phyloP scores from a whole-genome alignment of 805 yeast species.

The Kodamaea leandrae region DNA sequence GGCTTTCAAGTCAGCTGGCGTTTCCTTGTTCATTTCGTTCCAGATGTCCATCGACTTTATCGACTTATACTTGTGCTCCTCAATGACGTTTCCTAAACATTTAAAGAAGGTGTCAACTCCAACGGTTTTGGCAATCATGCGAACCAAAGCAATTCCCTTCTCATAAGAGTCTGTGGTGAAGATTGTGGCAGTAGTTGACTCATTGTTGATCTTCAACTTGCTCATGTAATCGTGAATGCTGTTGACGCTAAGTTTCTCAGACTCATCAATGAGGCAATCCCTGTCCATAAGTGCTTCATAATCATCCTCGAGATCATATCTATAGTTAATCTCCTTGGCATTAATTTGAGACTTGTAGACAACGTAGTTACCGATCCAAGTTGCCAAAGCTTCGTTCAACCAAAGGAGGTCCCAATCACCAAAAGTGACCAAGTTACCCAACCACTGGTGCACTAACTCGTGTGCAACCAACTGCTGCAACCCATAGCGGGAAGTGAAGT shows the following conservation, averaged over 20 bases:
- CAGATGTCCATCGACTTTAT: constrained; percentile 55
- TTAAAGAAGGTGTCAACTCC: constrained; percentile 28
- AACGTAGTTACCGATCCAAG: constrained; percentile 59
- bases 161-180: constrained; percentile 53
- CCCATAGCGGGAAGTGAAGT: constrained; percentile 21
- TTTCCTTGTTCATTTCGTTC: constrained; percentile 24
- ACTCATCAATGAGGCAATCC: constrained; percentile 29
- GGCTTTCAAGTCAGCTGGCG: constrained; percentile 43
- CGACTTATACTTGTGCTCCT: constrained; percentile 28
- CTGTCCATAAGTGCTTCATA: constrained; percentile 33
- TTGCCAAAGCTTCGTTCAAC: constrained; percentile 79
- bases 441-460: constrained; percentile 78
- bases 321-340: constrained; percentile 7
- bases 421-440: constrained; percentile 67
- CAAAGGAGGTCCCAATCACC: constrained; percentile 68
- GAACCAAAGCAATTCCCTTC: constrained; percentile 55
- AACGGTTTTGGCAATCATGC: constrained; percentile 50
- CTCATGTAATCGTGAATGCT: constrained; percentile 36
- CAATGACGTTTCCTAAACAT: constrained; percentile 40
- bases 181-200: constrained; percentile 37
- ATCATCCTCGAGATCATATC: constrained; percentile 13
- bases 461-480: constrained; percentile 62
- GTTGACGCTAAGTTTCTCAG: constrained; percentile 21
- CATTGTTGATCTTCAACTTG: constrained; percentile 23
- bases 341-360: constrained; percentile 25